A percentile compares a stretch with the other conserved stretches of the same genome.
phyloP scores from a whole-genome alignment of 1,139 yeast species.

The Hansenula lynferdii region DNA sequence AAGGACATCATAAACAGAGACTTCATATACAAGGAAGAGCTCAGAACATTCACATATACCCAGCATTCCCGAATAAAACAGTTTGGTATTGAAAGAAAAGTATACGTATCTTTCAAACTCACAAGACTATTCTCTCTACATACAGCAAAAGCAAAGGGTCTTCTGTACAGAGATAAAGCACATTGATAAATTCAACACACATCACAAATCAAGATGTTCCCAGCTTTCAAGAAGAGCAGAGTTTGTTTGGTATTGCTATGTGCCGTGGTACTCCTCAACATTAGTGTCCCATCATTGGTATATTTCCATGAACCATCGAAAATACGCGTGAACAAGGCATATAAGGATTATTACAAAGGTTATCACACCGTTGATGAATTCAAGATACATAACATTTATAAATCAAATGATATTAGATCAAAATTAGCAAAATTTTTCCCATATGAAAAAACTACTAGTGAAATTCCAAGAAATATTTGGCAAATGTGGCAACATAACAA shows the following conservation, averaged over 20 bases:
- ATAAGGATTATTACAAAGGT: conserved; percentile 4
- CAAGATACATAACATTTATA: conserved; percentile 6
- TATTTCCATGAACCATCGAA: conserved; percentile 6
- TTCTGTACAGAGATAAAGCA: too few species aligned
- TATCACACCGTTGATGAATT: conserved; percentile 12
- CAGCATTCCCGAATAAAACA: too few species aligned
- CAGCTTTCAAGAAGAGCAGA: neutral
- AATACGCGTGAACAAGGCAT: neutral
- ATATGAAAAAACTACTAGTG: conserved; percentile 7
- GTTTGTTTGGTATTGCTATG: neutral
- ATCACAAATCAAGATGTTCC: too few species aligned
- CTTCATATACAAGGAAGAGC: too few species aligned
- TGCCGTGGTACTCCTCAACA: neutral
- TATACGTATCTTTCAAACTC: too few species aligned
- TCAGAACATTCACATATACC: too few species aligned
- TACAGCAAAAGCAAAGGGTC: too few species aligned
- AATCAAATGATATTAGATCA: conserved; percentile 6
- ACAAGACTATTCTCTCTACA: too few species aligned
- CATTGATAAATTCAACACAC: too few species aligned
- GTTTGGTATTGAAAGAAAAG: too few species aligned
- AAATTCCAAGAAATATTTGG: conserved; percentile 1
- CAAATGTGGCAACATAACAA: conserved; percentile 7
- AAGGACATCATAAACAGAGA: too few species aligned
- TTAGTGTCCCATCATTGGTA: neutral
- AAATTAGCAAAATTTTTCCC: conserved; percentile 13